Percentiles rank a stretch among this genome's conserved stretches.
Conservation (phyloP, 2,329 filamentous ascomycete species). For the Seiridium cupressi region DNA sequence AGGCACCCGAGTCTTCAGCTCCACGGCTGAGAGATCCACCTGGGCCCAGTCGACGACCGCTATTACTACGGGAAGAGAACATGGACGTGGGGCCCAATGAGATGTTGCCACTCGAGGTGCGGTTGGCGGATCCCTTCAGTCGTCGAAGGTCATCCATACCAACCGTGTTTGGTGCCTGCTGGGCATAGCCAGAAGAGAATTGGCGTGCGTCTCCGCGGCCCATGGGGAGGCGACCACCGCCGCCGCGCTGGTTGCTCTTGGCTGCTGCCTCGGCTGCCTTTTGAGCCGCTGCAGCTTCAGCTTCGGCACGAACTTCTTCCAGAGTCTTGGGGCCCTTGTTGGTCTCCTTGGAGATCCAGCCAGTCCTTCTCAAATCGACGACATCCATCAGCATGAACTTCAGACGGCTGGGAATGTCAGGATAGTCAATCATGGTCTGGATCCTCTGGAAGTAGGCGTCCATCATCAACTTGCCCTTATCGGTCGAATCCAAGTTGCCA, state of each 20-base stretch:
- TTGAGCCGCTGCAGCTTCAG: conserved; percentile 73
- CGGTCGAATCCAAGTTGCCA: conserved; percentile 76
- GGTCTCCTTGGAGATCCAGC: conserved; percentile 83
- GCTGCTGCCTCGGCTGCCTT: conserved; percentile 72
- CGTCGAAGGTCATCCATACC: conserved; percentile 89
- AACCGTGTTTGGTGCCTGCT: conserved; percentile 80
- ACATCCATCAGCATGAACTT: conserved; percentile 97
- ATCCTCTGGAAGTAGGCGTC: conserved; percentile 93
- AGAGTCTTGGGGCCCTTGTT: conserved; percentile 98
- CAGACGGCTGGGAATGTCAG: conserved; percentile 80
- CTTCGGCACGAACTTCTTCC: conserved; percentile 81
- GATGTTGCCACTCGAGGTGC: conserved; percentile 60
- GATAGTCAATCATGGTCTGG: conserved; percentile 74
- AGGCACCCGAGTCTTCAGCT: conserved; percentile 81
- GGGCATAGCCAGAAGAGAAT: conserved; percentile 71
- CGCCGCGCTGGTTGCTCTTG: conserved; percentile 62
- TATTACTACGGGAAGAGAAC: conserved; percentile 87
- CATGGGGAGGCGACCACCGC: conserved; percentile 66
- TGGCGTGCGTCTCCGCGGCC: conserved; percentile 86
- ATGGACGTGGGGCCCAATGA: conserved; percentile 81
- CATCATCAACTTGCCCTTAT: conserved; percentile 85
- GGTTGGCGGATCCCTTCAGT: conserved; percentile 64
- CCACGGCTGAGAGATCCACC: conserved; percentile 70
- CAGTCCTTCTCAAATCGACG: conserved; percentile 72
- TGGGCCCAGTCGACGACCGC: conserved; percentile 77